These are phyloP conservation scores for Pneumocystis canis DNA, from an alignment of 1,139 yeast genomes.

Conservation along the genomic window DNA sequence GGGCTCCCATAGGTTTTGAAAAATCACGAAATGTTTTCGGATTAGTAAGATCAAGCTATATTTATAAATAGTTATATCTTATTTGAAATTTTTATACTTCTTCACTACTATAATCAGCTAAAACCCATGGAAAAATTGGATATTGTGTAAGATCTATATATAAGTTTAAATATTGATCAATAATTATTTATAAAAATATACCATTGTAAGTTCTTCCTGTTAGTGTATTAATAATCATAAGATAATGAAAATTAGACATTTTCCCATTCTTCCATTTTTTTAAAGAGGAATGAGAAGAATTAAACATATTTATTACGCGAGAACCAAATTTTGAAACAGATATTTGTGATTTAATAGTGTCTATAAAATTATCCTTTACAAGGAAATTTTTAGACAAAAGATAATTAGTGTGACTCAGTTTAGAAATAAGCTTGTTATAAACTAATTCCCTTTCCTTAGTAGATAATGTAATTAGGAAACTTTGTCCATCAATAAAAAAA, in stretches of 20 bases:
- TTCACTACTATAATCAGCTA: slow-evolving; percentile 61
- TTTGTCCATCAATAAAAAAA: slow-evolving; percentile 58
- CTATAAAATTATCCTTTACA: neutral
- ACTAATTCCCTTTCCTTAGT: slow-evolving; percentile 42
- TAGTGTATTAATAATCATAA: slow-evolving; percentile 61
- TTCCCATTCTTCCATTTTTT: slow-evolving; percentile 60
- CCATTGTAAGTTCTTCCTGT: slow-evolving; percentile 72
- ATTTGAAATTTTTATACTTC: slow-evolving; percentile 14
- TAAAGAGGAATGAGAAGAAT: slow-evolving; percentile 33
- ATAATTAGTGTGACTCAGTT: slow-evolving; percentile 1
- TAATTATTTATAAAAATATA: neutral
- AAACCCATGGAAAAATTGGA: slow-evolving; percentile 83
- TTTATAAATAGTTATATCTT: neutral
- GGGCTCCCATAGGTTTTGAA: slow-evolving; percentile 85
- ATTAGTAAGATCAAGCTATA: slow-evolving; percentile 39
- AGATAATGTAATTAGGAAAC: slow-evolving; percentile 45
- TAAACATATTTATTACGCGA: neutral
- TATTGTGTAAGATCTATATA: slow-evolving; percentile 60
- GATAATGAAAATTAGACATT: slow-evolving; percentile 64
- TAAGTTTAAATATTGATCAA: neutral
- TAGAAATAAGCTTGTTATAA: slow-evolving; percentile 29
- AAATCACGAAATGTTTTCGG: slow-evolving; percentile 55
- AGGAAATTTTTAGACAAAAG: neutral
- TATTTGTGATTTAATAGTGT: neutral
- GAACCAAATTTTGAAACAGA: neutral